phyloP scores from a whole-genome alignment of 768 basidiomycete species.

The Bullera alba region DNA sequence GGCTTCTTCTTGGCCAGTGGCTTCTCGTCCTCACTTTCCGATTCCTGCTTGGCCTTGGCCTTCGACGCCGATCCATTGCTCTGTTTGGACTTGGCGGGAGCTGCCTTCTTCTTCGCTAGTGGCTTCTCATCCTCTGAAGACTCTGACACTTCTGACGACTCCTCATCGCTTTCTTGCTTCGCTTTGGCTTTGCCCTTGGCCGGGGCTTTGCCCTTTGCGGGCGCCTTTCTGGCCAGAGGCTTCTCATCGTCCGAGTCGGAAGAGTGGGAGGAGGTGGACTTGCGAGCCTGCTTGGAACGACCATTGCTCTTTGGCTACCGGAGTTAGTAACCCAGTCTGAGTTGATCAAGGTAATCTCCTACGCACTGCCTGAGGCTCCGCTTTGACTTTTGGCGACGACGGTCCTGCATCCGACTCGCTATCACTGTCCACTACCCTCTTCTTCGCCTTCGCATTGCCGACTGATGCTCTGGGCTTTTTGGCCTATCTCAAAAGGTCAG shows the following conservation, averaged over 20 bases:
- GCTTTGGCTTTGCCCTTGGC: conserved; percentile 10
- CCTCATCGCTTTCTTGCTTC: conserved; percentile 9
- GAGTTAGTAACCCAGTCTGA: neutral
- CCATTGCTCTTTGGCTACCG: conserved; percentile 17
- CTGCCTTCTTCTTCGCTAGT: conserved; percentile 51
- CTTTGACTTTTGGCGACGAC: conserved; percentile 17
- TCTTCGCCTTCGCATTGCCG: conserved; percentile 16
- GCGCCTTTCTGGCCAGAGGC: conserved; percentile 49
- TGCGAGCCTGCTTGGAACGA: conserved; percentile 8
- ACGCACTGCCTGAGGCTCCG: conserved; percentile 14
- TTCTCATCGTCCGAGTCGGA: conserved; percentile 46
- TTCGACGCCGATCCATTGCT: conserved; percentile 47
- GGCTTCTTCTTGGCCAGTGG: conserved; percentile 44
- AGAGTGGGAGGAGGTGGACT: conserved; percentile 4
- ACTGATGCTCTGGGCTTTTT: conserved; percentile 29
- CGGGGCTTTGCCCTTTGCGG: conserved; percentile 45
- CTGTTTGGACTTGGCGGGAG: conserved; percentile 47
- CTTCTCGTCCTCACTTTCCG: conserved; percentile 48
- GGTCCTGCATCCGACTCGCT: conserved; percentile 21
- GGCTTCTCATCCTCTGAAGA: conserved; percentile 37
- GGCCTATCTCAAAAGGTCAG: conserved; percentile 8
- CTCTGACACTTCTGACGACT: conserved; percentile 28
- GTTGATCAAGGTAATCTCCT: neutral
- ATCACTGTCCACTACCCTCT: conserved; percentile 29
- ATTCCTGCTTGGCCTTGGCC: conserved; percentile 26